Conservation (phyloP, 1,139 yeast species). For the Suhomyces terraborum region DNA sequence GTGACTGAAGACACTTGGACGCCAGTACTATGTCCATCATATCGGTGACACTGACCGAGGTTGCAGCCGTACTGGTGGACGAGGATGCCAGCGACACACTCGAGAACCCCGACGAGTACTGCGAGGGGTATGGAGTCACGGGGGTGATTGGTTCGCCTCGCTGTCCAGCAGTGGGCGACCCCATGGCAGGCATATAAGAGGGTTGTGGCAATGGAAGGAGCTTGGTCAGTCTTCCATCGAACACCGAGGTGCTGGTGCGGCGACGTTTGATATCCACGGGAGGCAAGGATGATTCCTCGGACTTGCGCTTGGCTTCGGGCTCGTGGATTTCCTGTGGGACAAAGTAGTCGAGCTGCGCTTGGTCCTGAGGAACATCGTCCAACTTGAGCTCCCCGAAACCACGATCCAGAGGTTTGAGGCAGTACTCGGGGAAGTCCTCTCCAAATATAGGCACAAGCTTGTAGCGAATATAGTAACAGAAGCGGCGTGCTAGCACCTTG, state of each 20-base stretch:
- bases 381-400: conserved; percentile 68
- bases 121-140: conserved; percentile 5
- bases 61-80: neutral
- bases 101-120: conserved; percentile 4
- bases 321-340: conserved; percentile 9
- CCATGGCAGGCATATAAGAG: conserved; percentile 6
- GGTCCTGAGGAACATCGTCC: conserved; percentile 27
- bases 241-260: conserved; percentile 10
- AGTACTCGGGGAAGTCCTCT: conserved; percentile 63
- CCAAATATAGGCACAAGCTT: conserved; percentile 85
- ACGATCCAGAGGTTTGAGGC: conserved; percentile 63
- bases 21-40: conserved; percentile 43
- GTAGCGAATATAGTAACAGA: conserved; percentile 77
- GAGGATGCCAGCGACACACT: conserved; percentile 4
- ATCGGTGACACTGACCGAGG: conserved; percentile 17
- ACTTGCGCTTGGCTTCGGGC: conserved; percentile 2
- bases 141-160: conserved; percentile 12
- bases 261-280: conserved; percentile 7
- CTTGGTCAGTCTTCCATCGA: conserved; percentile 4
- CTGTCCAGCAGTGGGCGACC: conserved; percentile 9
- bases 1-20: conserved; percentile 41
- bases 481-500: conserved; percentile 64
- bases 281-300: conserved; percentile 4
- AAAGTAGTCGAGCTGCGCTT: conserved; percentile 9
- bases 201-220: conserved; percentile 13